Evolutionary conservation across 306 rosid species (phyloP), one percentile per base, ranked within the genome.

Genomic region (Ziziphus jujuba): DNA sequence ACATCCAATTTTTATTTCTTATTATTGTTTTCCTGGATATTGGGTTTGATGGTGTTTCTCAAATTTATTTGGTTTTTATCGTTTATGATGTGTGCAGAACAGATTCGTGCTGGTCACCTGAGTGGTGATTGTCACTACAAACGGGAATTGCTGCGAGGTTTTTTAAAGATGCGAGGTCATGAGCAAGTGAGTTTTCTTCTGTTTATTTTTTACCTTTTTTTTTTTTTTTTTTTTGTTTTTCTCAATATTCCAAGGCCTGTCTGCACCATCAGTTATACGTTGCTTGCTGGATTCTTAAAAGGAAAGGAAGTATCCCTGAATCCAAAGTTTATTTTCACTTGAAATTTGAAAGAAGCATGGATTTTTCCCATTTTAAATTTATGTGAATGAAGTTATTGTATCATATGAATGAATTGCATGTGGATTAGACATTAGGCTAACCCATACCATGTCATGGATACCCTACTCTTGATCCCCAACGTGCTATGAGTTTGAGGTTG

Each of bases 51-150:
- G 24, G 23, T 19, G 64, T 17, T 69, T 43, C 63, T 2, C 38
- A 14, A 56, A 50, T 10, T 58, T 19, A 21, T 56, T 17, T 60
- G 11, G 35, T 28, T 9, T 15, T 23, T 19, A 35, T 38, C 48
- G 6, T 17, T n/a, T n/a, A 13, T 63, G 24, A 10, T 65, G 2
- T 25, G 43, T 62, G 13, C 72, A 52, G 28, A 57, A 77, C 89
- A 91, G 98, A 86, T 92, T 72, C 84, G 98, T 67, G 91, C 98
- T 53, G 85, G 82, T 65, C 97, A 92, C 86, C 77, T 92, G 35
- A 92, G 96, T 59, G 98, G 98, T 69, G 96, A 92, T 76, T 90
- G 98, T 69, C 98, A 90, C 85, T 92, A 70, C 66, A 90, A 92
- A 69, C 82, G 90, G 70, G 98, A 89, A 77, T 74, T 92, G 25